phyloP scores from a whole-genome alignment of 306 rosid species.

The Quercus ilex region DNA sequence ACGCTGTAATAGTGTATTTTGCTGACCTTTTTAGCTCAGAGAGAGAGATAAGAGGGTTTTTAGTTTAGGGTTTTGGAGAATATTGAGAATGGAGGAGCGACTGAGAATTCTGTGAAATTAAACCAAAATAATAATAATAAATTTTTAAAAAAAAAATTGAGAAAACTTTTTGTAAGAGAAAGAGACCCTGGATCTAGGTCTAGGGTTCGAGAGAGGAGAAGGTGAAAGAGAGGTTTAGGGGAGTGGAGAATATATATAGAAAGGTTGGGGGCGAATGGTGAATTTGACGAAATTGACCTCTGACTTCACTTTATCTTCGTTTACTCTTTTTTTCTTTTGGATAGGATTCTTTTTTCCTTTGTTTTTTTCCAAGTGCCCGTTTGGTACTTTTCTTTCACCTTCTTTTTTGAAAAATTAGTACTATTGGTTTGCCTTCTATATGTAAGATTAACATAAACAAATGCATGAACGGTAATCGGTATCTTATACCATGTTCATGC shows the following conservation, averaged over 20 bases:
- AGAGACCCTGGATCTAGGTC: conserved; percentile 49
- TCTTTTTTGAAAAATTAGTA: no score
- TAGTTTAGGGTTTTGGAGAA: background rate
- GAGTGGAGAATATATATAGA: conserved; percentile 9
- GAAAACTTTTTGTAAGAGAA: background rate
- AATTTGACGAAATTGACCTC: conserved; percentile 15
- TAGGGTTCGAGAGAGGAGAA: background rate
- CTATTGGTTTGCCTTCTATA: no score
- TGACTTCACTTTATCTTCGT: background rate
- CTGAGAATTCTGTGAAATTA: conserved; percentile 8
- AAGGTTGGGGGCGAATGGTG: no score
- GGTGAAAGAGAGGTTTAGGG: background rate
- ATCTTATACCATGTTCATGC: no score
- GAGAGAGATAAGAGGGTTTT: background rate
- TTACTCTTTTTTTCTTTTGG: background rate
- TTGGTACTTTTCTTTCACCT: no score
- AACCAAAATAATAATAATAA: background rate
- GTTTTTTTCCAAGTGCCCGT: no score
- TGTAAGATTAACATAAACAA: no score
- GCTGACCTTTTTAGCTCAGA: conserved; percentile 40
- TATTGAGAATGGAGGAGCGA: background rate
- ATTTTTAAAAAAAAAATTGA: background rate
- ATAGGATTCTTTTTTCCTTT: no score
- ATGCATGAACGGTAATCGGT: no score
- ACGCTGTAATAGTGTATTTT: background rate